Base-by-base conservation (phyloP, 2,329 filamentous ascomycete genomes). In the Aspergillus awamori region DNA sequence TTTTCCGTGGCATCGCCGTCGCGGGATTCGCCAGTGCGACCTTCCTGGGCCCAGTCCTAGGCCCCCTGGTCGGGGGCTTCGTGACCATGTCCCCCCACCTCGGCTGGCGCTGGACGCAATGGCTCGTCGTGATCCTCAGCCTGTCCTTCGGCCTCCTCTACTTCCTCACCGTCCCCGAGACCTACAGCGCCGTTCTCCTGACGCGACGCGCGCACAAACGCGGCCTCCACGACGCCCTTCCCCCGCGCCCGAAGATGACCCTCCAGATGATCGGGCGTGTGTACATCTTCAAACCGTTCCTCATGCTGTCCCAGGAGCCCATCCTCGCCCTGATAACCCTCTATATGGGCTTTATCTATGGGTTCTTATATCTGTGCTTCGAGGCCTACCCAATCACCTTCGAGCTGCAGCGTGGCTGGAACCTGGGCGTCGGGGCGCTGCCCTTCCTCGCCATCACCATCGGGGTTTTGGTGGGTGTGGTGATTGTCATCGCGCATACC, bases 71-170 rank as follows among this genome's bases (percentile, higher is more conserved):
- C 4, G 82, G 82, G 15, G 80, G 78, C 1, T 85, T 84, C 61
- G 78, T 84, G 22, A 80, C 79, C 1, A 72, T 81, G 48, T 80
- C 75, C 26, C 26, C 26, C 20, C 62, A 79, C 61, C 79, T 86
- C 0, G 82, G 83, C 30, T 87, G 85, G 84, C 76, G 84, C 41
- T 87, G 84, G 84, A 86, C 82, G 0, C 79, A 79, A 7, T 88
- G 84, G 78, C 76, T 86, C 43, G 85, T 82, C 0, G 67, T 82
- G 22, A 85, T 87, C 56, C 75, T 83, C 62, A 73, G 74, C 1
- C 69, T 68, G 3, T 69, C 77, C 51, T 79, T 84, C 63, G 77
- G 76, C 3, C 52, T 76, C 3, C 53, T 83, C 20, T 79, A 76
- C 0, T 63, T 82, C 22, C 57, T 83, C 49, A 66, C 81, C 33